Evolutionary conservation across 1,284 basidiomycete species (phyloP), one percentile per base, ranked within the genome.

Genomic region (Ustilago hordei): DNA sequence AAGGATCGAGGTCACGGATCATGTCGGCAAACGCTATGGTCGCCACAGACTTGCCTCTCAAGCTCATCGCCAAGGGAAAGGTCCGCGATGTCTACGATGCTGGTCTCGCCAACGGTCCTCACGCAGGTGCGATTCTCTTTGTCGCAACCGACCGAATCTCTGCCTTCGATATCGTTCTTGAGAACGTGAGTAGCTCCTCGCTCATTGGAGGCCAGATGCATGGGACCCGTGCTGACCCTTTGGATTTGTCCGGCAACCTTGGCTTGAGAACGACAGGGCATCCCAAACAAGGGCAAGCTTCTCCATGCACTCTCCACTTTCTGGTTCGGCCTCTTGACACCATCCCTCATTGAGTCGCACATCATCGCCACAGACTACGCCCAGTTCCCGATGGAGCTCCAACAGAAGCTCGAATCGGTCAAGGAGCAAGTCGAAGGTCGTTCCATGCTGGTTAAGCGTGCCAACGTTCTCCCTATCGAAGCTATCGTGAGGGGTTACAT

Each of bases 401-500:
- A 71, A 32, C 38, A 66, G 23, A 72, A 70, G 43, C 75, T 85
- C 4, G 72, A 71, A 0, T 13, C 35, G 17, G 70, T 78, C 31
- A 71, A 68, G 28, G 64, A 79, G 23, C 88, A 93, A 87, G 90
- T 99, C 17, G 90, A 92, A 65, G 95, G 92, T 1, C 89, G 96
- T 31, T 89, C 92, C 6, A 98, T 99, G 93, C 91, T 98, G 58
- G 96, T 99, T 13, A 90, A 89, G 84, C 95, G 92, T 82, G 95
- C 95, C 8, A 90, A 92, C 84, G 93, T 99, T 17, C 88, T 99
- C 35, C 94, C 94, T 53, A 90, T 99, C n/a, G 97, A 99, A 87
- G 95, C 93, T 3, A 99, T 99, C 81, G 96, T 99, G 15, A 89
- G 97, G 70, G 96, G 96, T 4, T 99, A 99, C 87, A 89, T 99